Percentiles rank a stretch among this genome's conserved stretches.
Evolutionary conservation across 2,329 filamentous ascomycete genomes (phyloP).

Genomic region (Lecanicillium sp.): DNA sequence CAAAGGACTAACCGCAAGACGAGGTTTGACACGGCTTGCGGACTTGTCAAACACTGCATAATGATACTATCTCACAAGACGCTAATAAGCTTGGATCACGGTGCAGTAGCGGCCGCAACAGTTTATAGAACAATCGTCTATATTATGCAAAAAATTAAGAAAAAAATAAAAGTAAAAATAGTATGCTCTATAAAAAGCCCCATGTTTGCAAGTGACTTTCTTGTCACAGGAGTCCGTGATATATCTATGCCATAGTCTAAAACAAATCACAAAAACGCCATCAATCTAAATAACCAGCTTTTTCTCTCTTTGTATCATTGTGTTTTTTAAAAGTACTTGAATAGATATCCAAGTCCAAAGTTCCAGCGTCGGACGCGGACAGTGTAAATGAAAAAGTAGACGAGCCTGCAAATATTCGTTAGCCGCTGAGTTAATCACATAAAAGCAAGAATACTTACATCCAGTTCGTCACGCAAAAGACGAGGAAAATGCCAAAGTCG

Average conservation of each 20-base stretch:
- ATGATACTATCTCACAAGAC: no score
- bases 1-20: no score
- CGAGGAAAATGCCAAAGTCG: constrained; percentile 62
- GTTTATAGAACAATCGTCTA: not conserved
- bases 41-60: no score
- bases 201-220: no score
- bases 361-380: constrained; percentile 8
- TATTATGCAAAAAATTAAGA: not conserved
- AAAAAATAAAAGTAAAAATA: no score
- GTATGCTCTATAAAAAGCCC: no score
- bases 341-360: constrained; percentile 6
- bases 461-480: constrained; percentile 65
- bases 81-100: no score
- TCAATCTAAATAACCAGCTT: no score
- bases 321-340: constrained; percentile 6
- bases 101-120: no score
- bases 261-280: not conserved
- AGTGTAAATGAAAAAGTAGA: constrained; percentile 70
- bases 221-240: no score
- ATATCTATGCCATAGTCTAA: not conserved
- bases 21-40: no score
- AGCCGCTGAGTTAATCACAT: not conserved
- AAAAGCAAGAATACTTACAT: constrained; percentile 17
- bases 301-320: no score
- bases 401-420: constrained; percentile 28